Evolutionary conservation across 306 rosid genomes (phyloP), one percentile per base, ranked within the genome.

Genomic region (Mimosa pudica): DNA sequence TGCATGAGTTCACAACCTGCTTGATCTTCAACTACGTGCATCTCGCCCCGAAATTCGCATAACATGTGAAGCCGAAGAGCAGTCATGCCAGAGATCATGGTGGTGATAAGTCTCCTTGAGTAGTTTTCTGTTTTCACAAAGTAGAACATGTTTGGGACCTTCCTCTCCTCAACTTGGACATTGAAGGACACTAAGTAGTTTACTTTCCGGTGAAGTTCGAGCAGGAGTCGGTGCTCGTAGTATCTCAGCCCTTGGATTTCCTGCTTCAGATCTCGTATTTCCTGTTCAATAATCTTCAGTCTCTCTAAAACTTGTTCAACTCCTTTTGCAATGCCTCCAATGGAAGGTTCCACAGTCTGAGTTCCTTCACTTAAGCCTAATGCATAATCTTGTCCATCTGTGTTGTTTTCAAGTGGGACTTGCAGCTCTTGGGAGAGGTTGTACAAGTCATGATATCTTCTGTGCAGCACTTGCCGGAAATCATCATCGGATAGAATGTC

Each of bases 261-360:
- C 84, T 95, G 98, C 81, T 93, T 95, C 91, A 95, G 77, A 85
- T 95, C 97, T 85, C 93, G 85, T 67, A 95, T 95, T 86, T 95
- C 99, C 84, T 93, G 97, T 75, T 95, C 98, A 75, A 95, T 93
- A 76, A 95, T 95, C 90, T 90, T 95, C 66, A 93, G 91, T 76
- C 98, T 89, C 66, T 95, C 91, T 79, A 93, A 82, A 76, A 95
- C 97, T 63, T 79, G 91, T 88, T 95, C 96, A 58, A 95, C 92
- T n/a, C 99, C 99, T 84, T 88, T 90, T n/a, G 99, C 98, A 62
- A 95, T 95, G 51, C 99, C 99, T 24, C 93, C 97, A 20, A 93
- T 85, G 64, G 76, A 83, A 18, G 98, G 90, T 63, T 93, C 97
- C 75, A 95, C 89, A 69, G 14, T 85, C 74, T 86, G 93, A 70